These are phyloP conservation scores for Cryphonectria parasitica DNA, from an alignment of 2,329 filamentous ascomycete species.

Conservation along the genomic window DNA sequence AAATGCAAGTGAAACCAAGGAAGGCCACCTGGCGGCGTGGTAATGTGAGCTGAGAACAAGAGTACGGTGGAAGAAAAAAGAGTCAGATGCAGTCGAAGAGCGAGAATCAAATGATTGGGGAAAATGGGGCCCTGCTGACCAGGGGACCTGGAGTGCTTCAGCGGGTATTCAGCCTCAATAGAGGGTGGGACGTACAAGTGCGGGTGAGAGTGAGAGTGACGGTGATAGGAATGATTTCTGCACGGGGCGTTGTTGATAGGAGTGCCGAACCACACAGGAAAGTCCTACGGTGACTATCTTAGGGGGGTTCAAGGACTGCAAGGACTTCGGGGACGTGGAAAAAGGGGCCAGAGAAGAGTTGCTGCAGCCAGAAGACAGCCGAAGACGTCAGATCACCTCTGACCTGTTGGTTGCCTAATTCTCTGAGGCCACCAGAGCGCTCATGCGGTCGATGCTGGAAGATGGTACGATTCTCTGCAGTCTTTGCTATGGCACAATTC, in stretches of 20 bases:
- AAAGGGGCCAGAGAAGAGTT: too few relatives aligned
- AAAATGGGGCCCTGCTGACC: slow-evolving; percentile 29
- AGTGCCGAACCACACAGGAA: background rate
- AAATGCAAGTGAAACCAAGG: slow-evolving; percentile 32
- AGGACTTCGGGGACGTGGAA: background rate
- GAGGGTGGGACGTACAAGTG: background rate
- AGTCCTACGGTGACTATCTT: background rate
- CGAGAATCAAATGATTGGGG: slow-evolving; percentile 18
- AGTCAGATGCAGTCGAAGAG: slow-evolving; percentile 30
- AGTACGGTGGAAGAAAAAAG: slow-evolving; percentile 24
- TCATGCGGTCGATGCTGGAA: background rate
- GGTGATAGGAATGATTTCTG: background rate
- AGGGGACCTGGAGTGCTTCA: slow-evolving; percentile 22
- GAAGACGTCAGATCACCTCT: background rate
- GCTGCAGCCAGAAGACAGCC: background rate
- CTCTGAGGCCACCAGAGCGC: background rate
- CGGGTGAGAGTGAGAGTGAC: slow-evolving; percentile 1
- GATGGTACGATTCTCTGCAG: background rate
- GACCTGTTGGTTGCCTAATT: background rate
- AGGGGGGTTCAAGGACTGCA: background rate
- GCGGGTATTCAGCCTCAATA: slow-evolving; percentile 30
- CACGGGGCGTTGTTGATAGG: background rate
- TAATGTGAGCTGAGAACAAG: slow-evolving; percentile 22
- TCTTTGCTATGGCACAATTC: background rate
- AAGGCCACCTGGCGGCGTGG: slow-evolving; percentile 21